Base-by-base conservation (phyloP, 2,329 filamentous ascomycete genomes). In the Alternaria arborescens region DNA sequence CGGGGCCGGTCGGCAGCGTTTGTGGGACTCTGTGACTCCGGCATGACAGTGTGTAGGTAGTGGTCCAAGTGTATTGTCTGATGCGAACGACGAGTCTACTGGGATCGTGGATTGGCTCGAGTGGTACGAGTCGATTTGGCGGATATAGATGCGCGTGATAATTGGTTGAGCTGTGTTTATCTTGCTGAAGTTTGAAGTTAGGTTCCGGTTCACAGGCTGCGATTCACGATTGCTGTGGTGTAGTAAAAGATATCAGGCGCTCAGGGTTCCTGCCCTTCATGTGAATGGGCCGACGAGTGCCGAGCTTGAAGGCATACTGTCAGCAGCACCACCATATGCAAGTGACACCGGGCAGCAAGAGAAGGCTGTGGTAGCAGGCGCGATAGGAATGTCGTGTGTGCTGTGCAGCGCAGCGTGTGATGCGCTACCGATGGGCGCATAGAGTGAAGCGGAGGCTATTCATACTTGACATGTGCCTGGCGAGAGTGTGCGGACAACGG, bases 1-100 rank as follows among this genome's bases (percentile, higher is more conserved):
- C 89, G 85, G 38, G 89, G 86, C 68, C 89, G 88, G 64, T 88
- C 86, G 63, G 70, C 66, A 4, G 71, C 65, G 43, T 70, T 67
- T 24, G 74, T 63, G 2, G 76, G 73, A 41, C 67, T 74, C 58
- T 74, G 71, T 4, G 71, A 72, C 48, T 63, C 62, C 14, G 66
- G 60, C 70, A 73, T 73, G 55, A 57, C 60, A 61, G 52, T 24
- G 54, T 32, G 52, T 34, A 36, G 16, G 50, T 16, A n/a, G 41
- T n/a, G 40, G 30, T 36, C 8, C 30, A 12, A 40, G 22, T 47
- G n/a, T 53, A 40, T 61, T 10, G 54, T 44, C 26, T 34, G 30
- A 40, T 24, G 53, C 38, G 42, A 42, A 28, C 32, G 28, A 24
- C 30, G 22, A 52, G 57, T 42, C 30, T 50, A 5, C 48, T 50